Base-by-base conservation (phyloP, 148 eudicot genomes). In the Chenopodium formosanum region DNA sequence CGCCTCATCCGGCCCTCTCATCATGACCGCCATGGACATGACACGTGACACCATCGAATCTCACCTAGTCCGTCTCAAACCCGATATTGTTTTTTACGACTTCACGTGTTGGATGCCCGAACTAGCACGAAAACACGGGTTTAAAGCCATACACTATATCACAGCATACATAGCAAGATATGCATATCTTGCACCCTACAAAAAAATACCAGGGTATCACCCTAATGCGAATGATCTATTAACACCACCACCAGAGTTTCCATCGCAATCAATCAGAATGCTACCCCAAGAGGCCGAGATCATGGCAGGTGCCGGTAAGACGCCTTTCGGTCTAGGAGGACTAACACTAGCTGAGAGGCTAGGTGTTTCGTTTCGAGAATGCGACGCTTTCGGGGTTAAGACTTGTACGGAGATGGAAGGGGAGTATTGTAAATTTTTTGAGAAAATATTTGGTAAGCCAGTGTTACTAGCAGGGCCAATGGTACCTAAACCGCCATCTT, bases 91-190 rank as follows among this genome's bases (percentile, higher is more conserved):
- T 0, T 79, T 88, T 52, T 83, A n/a, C 22, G 92, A 90, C 82
- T 81, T 88, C 10, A 48, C 85, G 0, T 72, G 84, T 29, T 90
- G 92, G 92, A 1, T 90, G 2, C 92, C 92, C 0, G 48, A 53
- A 1, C 13, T 90, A 27, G 87, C 86, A 0, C 82, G 74, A 4
- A 70, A 69, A 16, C 73, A 73, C 3, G 79, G 82, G n/a, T 80
- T 78, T 17, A 89, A 87, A 58, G 47, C 86, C 12, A 27, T 89
- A 0, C 40, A 47, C 20, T 87, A 82, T 12, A 23, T 66, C 27
- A 32, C 78, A 0, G 47, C 65, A 0, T 65, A 70, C 22, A 44
- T 83, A 2, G 62, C 84, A 6, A 80, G 10, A 22, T 64, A 4
- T 62, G 82, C 79, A 68, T 68, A 56, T 23, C 16, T 70, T 4